Conservation (phyloP, 495 filamentous ascomycete species). For the Lophiostoma macrostomum region DNA sequence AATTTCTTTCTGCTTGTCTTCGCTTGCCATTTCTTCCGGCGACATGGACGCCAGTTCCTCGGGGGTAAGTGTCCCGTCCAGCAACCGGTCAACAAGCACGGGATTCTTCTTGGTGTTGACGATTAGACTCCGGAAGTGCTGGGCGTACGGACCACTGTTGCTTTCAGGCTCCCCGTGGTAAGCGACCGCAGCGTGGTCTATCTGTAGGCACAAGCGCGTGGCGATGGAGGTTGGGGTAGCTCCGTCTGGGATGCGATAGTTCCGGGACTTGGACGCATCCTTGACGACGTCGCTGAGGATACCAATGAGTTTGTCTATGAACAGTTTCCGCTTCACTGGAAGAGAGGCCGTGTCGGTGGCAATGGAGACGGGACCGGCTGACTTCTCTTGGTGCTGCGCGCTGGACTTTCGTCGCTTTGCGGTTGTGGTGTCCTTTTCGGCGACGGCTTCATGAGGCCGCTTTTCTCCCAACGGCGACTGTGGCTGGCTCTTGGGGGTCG, state of each 20-base stretch:
- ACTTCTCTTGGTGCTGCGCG: conserved; percentile 16
- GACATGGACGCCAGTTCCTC: conserved; percentile 77
- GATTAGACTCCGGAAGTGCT: conserved; percentile 61
- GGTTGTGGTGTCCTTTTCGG: conserved; percentile 20
- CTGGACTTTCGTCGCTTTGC: conserved; percentile 35
- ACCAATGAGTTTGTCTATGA: conserved; percentile 52
- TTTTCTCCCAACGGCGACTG: conserved; percentile 32
- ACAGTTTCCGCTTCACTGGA: conserved; percentile 48
- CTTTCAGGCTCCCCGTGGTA: conserved; percentile 53
- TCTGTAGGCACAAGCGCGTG: conserved; percentile 59
- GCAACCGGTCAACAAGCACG: conserved; percentile 70
- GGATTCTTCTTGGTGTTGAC: conserved; percentile 86
- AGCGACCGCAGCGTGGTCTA: conserved; percentile 69
- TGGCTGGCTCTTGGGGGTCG: conserved; percentile 17
- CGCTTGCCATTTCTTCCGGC: conserved; percentile 82
- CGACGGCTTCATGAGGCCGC: conserved; percentile 11
- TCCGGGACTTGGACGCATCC: conserved; percentile 49
- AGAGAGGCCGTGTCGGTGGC: conserved; percentile 24
- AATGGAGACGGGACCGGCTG: not conserved
- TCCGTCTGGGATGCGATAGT: conserved; percentile 52
- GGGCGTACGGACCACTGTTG: conserved; percentile 46
- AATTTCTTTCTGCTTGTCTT: conserved; percentile 77
- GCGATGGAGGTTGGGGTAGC: conserved; percentile 53
- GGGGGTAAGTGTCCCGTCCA: conserved; percentile 65
- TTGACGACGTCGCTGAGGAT: conserved; percentile 54